phyloP scores from a whole-genome alignment of 441 rosid genomes.

The Isatis lusitanica region DNA sequence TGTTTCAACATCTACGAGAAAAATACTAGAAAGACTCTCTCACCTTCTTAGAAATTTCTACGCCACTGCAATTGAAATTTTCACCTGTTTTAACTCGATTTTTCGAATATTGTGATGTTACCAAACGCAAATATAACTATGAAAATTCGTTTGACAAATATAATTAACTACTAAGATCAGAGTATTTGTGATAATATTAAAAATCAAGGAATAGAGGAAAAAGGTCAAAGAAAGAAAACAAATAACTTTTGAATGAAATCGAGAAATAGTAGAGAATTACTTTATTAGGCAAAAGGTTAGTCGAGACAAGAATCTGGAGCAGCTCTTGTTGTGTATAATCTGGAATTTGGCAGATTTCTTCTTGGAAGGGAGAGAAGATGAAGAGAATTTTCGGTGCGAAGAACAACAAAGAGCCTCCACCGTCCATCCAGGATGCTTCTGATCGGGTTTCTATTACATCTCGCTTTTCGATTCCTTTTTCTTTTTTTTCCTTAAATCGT shows the following conservation, averaged over 20 bases:
- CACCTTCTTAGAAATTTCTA: not conserved
- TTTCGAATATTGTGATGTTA: not conserved
- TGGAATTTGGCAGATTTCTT: not conserved
- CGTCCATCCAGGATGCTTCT: slow-evolving; percentile 77
- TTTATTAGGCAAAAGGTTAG: not conserved
- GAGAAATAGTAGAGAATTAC: not conserved
- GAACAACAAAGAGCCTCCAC: slow-evolving; percentile 95
- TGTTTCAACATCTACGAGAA: no score
- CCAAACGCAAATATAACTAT: no score
- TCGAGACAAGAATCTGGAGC: not conserved
- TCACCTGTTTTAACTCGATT: not conserved
- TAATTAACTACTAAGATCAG: no score
- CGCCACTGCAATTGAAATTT: not conserved
- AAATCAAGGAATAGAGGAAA: not conserved
- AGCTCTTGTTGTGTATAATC: not conserved
- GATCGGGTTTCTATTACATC: slow-evolving; percentile 54
- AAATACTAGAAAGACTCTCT: no score
- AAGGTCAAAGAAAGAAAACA: no score
- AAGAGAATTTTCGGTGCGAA: slow-evolving; percentile 78
- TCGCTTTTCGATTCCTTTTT: not conserved
- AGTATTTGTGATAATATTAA: no score
- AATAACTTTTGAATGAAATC: not conserved
- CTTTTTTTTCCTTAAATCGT: not conserved
- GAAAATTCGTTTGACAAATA: no score
- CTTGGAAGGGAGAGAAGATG: slow-evolving; percentile 43